Conservation (phyloP, 305 asterid species). For the Fraxinus platypoda region DNA sequence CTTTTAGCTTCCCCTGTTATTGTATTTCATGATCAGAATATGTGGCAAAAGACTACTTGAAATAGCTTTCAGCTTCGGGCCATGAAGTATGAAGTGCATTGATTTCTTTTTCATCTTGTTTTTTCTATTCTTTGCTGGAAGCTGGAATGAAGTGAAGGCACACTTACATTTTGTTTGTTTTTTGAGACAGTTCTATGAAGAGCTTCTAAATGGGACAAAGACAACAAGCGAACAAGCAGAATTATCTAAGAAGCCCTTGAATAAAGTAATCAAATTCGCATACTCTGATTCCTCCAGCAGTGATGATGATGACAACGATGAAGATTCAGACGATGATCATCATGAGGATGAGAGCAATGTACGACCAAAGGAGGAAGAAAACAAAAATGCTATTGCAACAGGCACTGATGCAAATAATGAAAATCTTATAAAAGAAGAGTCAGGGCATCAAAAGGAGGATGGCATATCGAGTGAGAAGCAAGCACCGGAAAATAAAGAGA, state of each 20-base stretch:
- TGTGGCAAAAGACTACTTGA: neutral
- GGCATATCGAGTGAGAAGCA: conserved; percentile 31
- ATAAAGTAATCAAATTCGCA: conserved; percentile 70
- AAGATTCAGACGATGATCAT: conserved; percentile 21
- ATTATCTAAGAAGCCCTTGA: conserved; percentile 45
- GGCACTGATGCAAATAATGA: conserved; percentile 25
- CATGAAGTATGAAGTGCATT: neutral
- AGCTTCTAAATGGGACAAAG: conserved; percentile 61
- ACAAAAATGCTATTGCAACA: conserved; percentile 26
- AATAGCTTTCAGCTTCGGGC: neutral
- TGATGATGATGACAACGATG: conserved; percentile 45
- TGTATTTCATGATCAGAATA: neutral
- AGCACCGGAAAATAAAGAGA: conserved; percentile 33
- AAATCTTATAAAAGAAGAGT: conserved; percentile 8
- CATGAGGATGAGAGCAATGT: conserved; percentile 21
- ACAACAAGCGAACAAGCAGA: conserved; percentile 35
- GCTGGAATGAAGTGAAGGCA: conserved; percentile 1
- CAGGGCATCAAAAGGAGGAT: conserved; percentile 36
- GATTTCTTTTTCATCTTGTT: neutral
- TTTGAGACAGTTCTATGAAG: conserved; percentile 68
- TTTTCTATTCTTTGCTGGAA: neutral
- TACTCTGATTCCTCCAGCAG: conserved; percentile 65
- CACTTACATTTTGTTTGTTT: neutral
- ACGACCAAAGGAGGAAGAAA: conserved; percentile 23
- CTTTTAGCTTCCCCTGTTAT: neutral